Conservation (phyloP, 495 filamentous ascomycete genomes). For the Penicillium simplicissimum region DNA sequence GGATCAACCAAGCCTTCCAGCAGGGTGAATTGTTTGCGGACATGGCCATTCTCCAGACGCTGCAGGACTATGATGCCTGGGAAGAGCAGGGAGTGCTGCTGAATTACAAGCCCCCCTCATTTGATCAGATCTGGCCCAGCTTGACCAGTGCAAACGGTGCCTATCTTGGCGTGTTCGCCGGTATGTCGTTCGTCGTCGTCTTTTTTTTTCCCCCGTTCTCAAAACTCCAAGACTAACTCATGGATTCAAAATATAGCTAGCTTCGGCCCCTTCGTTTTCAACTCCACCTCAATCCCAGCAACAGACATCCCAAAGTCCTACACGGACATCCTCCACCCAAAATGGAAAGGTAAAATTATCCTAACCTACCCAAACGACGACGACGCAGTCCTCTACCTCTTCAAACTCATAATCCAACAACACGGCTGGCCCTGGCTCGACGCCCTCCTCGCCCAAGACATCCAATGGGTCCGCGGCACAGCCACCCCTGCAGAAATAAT, state of each 20-base stretch:
- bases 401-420: slow-evolving; percentile 1
- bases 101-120: neutral
- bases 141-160: neutral
- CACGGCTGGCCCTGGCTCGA: neutral
- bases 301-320: neutral
- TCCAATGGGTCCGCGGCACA: slow-evolving; percentile 2
- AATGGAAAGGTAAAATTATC: neutral
- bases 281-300: neutral
- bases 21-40: neutral
- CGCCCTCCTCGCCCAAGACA: neutral
- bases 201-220: neutral
- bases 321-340: neutral
- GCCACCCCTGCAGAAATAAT: neutral
- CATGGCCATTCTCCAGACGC: neutral
- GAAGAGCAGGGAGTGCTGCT: neutral
- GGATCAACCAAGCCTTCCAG: neutral
- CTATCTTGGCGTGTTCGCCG: neutral
- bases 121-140: neutral
- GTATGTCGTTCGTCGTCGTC: neutral
- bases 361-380: slow-evolving; percentile 2
- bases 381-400: slow-evolving; percentile 4
- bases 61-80: neutral
- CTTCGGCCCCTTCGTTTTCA: neutral
- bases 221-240: neutral
- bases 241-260: neutral